Conservation (phyloP, 148 eudicot genomes). For the Bassia scoparia region DNA sequence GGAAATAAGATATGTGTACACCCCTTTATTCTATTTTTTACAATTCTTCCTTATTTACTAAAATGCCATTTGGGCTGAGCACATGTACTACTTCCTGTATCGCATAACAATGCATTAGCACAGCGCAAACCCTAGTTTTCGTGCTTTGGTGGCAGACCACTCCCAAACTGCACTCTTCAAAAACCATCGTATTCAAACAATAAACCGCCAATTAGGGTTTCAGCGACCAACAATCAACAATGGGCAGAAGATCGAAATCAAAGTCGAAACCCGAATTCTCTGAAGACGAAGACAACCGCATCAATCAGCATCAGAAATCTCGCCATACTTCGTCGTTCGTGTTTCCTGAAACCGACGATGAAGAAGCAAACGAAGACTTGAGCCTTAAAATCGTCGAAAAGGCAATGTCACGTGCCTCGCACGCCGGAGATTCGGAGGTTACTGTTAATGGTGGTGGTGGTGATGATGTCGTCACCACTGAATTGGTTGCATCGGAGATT, state of each 20-base stretch:
- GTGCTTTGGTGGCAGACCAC: neutral
- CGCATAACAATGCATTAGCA: neutral
- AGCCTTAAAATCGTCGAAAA: constrained; percentile 77
- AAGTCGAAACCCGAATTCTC: constrained; percentile 27
- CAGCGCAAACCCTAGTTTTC: constrained; percentile 10
- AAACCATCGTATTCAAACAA: neutral
- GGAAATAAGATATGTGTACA: too few relatives aligned
- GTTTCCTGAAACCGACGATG: constrained; percentile 47
- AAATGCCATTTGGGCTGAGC: too few relatives aligned
- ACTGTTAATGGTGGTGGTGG: constrained; percentile 10
- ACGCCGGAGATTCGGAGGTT: neutral
- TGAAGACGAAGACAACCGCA: constrained; percentile 11
- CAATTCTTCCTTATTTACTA: too few relatives aligned
- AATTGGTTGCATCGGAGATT: constrained; percentile 20
- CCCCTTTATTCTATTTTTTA: too few relatives aligned
- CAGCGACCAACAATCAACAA: neutral
- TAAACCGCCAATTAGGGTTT: constrained; percentile 15
- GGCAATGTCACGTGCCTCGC: constrained; percentile 46
- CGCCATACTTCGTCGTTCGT: neutral
- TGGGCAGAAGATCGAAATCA: constrained; percentile 27
- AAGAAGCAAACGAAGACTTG: constrained; percentile 80
- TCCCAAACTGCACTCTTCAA: neutral
- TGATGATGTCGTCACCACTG: constrained; percentile 24
- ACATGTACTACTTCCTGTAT: too few relatives aligned
- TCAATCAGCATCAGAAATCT: neutral